Evolutionary conservation across 148 eudicot species (phyloP).

Genomic region (Silene latifolia): DNA sequence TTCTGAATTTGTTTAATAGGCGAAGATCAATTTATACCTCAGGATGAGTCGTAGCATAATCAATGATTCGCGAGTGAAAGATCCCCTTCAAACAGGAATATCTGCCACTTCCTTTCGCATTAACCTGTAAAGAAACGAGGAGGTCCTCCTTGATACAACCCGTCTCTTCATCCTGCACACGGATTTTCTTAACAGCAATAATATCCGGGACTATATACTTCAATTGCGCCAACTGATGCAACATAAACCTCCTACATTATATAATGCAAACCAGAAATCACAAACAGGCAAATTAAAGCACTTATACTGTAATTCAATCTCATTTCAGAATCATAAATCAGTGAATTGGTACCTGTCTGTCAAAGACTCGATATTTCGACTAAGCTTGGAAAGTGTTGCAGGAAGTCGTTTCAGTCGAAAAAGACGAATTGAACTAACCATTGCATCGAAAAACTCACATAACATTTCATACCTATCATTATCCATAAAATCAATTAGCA

Average conservation of each 20-base stretch:
- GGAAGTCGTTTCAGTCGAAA: slow-evolving; percentile 40
- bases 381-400: slow-evolving; percentile 49
- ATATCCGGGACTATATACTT: slow-evolving; percentile 73
- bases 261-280: no score
- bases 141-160: slow-evolving; percentile 77
- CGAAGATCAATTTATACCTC: slow-evolving; percentile 45
- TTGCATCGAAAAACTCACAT: slow-evolving; percentile 58
- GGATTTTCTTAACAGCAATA: slow-evolving; percentile 51
- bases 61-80: slow-evolving; percentile 44
- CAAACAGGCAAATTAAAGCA: no score
- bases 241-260: slow-evolving; percentile 79
- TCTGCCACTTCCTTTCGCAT: slow-evolving; percentile 30
- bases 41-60: slow-evolving; percentile 41
- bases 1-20: no score
- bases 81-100: slow-evolving; percentile 37
- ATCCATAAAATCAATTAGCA: neutral
- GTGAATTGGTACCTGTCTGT: slow-evolving; percentile 50
- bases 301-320: neutral
- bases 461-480: slow-evolving; percentile 47
- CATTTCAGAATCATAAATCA: neutral
- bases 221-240: slow-evolving; percentile 67
- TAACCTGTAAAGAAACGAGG: slow-evolving; percentile 37
- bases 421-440: slow-evolving; percentile 61
- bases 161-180: slow-evolving; percentile 50
- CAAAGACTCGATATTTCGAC: slow-evolving; percentile 50